Evolutionary conservation across 768 basidiomycete genomes (phyloP), one percentile per base, ranked within the genome.

Genomic region (Tephrocybe rancida): DNA sequence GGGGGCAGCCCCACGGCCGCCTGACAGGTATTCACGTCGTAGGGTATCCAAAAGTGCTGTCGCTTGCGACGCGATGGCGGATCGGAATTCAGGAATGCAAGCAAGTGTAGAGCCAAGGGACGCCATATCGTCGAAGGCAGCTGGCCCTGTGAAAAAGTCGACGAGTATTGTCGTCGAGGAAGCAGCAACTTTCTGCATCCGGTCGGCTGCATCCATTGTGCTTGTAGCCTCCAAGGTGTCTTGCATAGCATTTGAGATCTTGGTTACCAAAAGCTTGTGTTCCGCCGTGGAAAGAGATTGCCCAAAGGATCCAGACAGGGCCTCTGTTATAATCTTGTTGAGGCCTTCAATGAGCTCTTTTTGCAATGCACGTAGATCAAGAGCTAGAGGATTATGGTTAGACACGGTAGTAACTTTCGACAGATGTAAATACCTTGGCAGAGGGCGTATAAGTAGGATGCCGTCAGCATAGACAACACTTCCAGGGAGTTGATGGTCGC

Each of bases 301-400:
- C 45, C 71, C 73, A 65, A 84, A 86, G 48, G 76, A 65, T 16
- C 62, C 48, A 4, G 65, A 58, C 60, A 90, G 71, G 61, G 86
- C 81, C 48, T 83, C 75, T 22, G 68, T 65, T 18, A 80, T 71
- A 49, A 87, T 80, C 14, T 67, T 63, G 50, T 72, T 60, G 14
- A 88, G 68, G 21, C 76, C 76, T 14, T 71, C 71, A 26, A 75
- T 65, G 71, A 93, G 84, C 54, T 90, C 87, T 52, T 72, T 64
- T 61, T 91, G 87, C 51, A 93, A 60, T 1, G 91, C 85, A 38
- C 93, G 87, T 48, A 92, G 77, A 65, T 95, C 93, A 52, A 94
- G 74, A n/a, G 91, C 90, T 79, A 53, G 2, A 54, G 35, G 5
- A 9, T 11, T 1, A 42, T 10, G 5, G 30, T 52, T 6, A 47